These are phyloP conservation scores for Hansenula sp. DNA, from an alignment of 1,139 yeast species.

Conservation along the genomic window DNA sequence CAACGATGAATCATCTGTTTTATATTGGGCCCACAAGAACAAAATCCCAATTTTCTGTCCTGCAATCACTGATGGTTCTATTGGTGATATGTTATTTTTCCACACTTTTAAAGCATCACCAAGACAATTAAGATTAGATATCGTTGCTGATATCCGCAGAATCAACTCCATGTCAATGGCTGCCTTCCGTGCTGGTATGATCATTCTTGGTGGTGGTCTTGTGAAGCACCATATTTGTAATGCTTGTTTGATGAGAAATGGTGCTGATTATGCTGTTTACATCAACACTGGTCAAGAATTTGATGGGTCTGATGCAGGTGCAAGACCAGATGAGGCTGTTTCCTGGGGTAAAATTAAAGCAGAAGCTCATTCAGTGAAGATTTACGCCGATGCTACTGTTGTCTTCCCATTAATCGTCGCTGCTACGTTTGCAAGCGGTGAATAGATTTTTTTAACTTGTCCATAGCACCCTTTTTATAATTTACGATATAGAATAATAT, in stretches of 20 bases:
- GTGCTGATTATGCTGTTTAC: conserved; percentile 96
- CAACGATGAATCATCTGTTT: conserved; percentile 87
- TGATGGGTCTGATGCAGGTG: conserved; percentile 99
- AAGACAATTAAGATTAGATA: conserved; percentile 80
- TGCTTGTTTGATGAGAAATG: conserved; percentile 98
- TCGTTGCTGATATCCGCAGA: conserved; percentile 87
- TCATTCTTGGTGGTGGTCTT: conserved; percentile 93
- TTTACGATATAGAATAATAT: conserved; percentile 1
- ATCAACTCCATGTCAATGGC: conserved; percentile 94
- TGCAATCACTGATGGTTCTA: conserved; percentile 94
- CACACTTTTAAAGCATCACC: conserved; percentile 96
- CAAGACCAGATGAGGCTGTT: conserved; percentile 97
- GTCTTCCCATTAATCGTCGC: conserved; percentile 97
- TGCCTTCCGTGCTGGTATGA: conserved; percentile 94
- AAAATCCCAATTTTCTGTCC: conserved; percentile 96
- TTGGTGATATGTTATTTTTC: conserved; percentile 98
- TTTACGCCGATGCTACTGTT: conserved; percentile 92
- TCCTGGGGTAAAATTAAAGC: conserved; percentile 99
- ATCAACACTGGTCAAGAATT: conserved; percentile 98
- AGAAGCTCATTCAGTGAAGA: conserved; percentile 86
- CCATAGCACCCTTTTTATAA: no score
- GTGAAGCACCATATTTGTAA: conserved; percentile 96
- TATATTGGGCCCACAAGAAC: conserved; percentile 97
- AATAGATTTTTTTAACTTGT: no score
- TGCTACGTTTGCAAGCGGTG: conserved; percentile 82